phyloP scores from a whole-genome alignment of 2,329 filamentous ascomycete genomes.

The Pyricularia grisea region DNA sequence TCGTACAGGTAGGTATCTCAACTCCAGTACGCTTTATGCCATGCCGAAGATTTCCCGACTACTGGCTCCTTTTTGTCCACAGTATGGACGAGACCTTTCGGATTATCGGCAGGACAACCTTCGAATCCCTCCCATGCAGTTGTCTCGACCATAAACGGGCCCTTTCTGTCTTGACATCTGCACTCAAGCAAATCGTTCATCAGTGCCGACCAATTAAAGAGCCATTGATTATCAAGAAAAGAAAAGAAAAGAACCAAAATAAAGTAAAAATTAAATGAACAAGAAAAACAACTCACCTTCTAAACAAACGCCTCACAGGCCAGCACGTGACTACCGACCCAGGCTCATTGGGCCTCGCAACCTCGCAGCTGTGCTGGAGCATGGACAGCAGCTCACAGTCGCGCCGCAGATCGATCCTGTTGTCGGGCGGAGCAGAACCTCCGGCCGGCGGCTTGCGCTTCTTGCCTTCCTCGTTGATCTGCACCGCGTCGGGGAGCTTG shows the following conservation, averaged over 20 bases:
- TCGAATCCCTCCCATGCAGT: constrained; percentile 46
- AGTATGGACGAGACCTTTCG: neutral
- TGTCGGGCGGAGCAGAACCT: constrained; percentile 17
- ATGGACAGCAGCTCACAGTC: constrained; percentile 48
- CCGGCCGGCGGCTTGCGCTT: constrained; percentile 44
- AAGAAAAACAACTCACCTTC: constrained; percentile 34
- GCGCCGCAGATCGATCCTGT: constrained; percentile 34
- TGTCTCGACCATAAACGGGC: constrained; percentile 52
- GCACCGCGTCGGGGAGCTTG: constrained; percentile 38
- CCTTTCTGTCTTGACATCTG: constrained; percentile 50
- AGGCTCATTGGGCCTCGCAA: constrained; percentile 34
- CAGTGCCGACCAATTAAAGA: neutral
- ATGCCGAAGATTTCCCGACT: neutral
- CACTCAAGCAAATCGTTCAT: neutral
- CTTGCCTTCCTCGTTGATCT: constrained; percentile 36
- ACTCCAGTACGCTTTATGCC: neutral
- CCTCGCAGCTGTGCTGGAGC: constrained; percentile 51
- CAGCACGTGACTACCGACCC: constrained; percentile 44
- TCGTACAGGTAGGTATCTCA: neutral
- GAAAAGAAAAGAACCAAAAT: too few species aligned
- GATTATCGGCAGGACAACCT: constrained; percentile 9
- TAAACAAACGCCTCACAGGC: constrained; percentile 49
- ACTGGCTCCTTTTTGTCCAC: neutral
- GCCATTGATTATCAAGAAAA: constrained; percentile 1
- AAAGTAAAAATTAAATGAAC: neutral